Percentiles rank a stretch among this genome's conserved stretches.
Evolutionary conservation across 441 rosid genomes (phyloP).

Genomic region (Arabidopsis lyrata): DNA sequence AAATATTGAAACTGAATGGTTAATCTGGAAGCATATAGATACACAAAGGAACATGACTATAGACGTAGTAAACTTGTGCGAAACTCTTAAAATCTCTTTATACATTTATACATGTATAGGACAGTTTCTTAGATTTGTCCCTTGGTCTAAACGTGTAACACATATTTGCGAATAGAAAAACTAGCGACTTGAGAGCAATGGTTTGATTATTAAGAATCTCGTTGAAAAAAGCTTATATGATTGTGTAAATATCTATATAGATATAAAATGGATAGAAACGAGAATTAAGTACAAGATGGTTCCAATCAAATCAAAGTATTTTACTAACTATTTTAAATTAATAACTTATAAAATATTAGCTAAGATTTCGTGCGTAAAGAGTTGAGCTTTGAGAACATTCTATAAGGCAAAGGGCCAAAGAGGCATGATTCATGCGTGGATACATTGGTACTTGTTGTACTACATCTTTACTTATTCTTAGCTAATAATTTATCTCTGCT

Average conservation of each 20-base stretch:
- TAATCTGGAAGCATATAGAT: too few species aligned
- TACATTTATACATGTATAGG: too few species aligned
- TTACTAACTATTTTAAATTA: not conserved
- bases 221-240: conserved; percentile 13
- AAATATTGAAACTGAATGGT: too few species aligned
- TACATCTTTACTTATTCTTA: conserved; percentile 38
- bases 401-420: conserved; percentile 3
- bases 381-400: conserved; percentile 27
- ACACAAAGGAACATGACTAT: too few species aligned
- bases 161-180: conserved; percentile 1
- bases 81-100: too few species aligned
- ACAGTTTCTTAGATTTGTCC: conserved; percentile 4
- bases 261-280: not conserved
- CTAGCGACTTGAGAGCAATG: not conserved
- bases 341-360: not conserved
- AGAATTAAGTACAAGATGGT: not conserved
- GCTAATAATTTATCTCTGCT: conserved; percentile 4
- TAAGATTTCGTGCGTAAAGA: conserved; percentile 27
- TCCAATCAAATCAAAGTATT: conserved; percentile 26
- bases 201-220: not conserved
- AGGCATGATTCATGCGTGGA: conserved; percentile 47
- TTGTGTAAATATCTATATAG: not conserved
- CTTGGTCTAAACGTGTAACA: not conserved
- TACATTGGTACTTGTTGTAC: conserved; percentile 32
- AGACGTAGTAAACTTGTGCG: too few species aligned